phyloP scores from a whole-genome alignment of 306 rosid genomes.

The Macrotyloma uniflorum region DNA sequence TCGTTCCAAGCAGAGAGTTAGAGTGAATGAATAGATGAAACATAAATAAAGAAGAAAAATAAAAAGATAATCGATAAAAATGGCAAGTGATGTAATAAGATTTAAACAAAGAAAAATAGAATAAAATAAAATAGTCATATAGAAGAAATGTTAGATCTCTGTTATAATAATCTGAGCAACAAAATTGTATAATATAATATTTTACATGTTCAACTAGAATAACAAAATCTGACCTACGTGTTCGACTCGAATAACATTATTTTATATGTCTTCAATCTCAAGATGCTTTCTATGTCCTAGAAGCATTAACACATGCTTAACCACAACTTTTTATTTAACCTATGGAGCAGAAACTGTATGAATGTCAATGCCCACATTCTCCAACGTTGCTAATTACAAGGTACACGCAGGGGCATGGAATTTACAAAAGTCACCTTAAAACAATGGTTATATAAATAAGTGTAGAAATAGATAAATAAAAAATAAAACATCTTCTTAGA shows the following conservation, averaged over 20 bases:
- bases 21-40: too few relatives aligned
- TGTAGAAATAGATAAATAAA: background rate
- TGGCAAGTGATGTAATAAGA: background rate
- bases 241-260: conserved; percentile 7
- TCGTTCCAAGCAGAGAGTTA: too few relatives aligned
- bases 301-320: conserved; percentile 25
- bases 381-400: conserved; percentile 35
- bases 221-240: background rate
- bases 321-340: conserved; percentile 24
- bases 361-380: conserved; percentile 49
- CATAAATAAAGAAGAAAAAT: too few relatives aligned
- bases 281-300: conserved; percentile 29
- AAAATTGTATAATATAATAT: background rate
- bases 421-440: background rate
- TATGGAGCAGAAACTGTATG: conserved; percentile 33
- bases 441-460: background rate
- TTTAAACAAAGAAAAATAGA: background rate
- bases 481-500: background rate
- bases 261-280: conserved; percentile 47
- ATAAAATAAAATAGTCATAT: background rate
- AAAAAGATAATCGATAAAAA: too few relatives aligned
- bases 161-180: background rate
- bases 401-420: background rate
- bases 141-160: background rate
- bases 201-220: background rate